These are phyloP conservation scores for Fusarium sarcochroum DNA, from an alignment of 2,329 filamentous ascomycete genomes.

Conservation along the genomic window DNA sequence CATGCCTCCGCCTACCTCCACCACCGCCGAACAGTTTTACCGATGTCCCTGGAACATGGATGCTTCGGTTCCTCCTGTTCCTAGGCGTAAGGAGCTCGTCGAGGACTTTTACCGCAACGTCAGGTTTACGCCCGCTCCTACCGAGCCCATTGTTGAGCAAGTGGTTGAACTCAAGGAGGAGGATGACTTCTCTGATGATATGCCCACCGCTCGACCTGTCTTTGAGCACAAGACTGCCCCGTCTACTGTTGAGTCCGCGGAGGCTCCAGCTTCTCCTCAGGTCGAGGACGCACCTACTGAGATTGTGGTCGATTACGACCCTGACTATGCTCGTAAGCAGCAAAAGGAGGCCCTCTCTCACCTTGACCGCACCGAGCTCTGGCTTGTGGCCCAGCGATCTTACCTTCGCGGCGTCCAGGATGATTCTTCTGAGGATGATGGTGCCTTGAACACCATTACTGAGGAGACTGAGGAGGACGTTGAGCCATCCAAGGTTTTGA, in stretches of 20 bases:
- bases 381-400: slow-evolving; percentile 85
- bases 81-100: slow-evolving; percentile 54
- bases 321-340: slow-evolving; percentile 81
- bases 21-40: slow-evolving; percentile 94
- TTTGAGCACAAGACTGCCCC: slow-evolving; percentile 52
- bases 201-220: slow-evolving; percentile 74
- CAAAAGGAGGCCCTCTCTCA: slow-evolving; percentile 79
- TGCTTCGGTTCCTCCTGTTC: slow-evolving; percentile 54
- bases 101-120: slow-evolving; percentile 57
- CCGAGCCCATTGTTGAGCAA: slow-evolving; percentile 68
- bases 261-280: slow-evolving; percentile 58
- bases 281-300: slow-evolving; percentile 73
- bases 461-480: slow-evolving; percentile 52
- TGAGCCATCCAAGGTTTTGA: slow-evolving; percentile 48
- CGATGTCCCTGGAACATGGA: slow-evolving; percentile 79
- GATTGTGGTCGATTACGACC: slow-evolving; percentile 79
- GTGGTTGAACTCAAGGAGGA: slow-evolving; percentile 71
- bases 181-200: slow-evolving; percentile 68
- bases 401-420: slow-evolving; percentile 79
- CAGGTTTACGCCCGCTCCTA: slow-evolving; percentile 59
- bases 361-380: slow-evolving; percentile 86
- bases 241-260: slow-evolving; percentile 50
- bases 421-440: slow-evolving; percentile 54
- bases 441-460: slow-evolving; percentile 55
- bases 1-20: slow-evolving; percentile 80